Percentiles rank a stretch among this genome's conserved stretches.
These are phyloP conservation scores for Lactarius quietus DNA, from an alignment of 768 basidiomycete species.

Conservation along the genomic window DNA sequence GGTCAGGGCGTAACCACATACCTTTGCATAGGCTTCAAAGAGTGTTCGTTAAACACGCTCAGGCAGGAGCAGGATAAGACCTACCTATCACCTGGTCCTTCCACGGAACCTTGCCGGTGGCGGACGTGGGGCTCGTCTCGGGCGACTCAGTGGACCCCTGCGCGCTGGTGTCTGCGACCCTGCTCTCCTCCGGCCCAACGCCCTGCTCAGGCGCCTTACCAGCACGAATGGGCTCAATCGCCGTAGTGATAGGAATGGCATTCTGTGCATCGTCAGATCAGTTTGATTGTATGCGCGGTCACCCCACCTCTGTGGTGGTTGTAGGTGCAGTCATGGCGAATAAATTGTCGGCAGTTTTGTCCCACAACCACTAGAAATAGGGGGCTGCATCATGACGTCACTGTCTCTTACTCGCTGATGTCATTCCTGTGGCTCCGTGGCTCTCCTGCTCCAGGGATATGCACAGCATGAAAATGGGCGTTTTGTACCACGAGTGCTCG, in stretches of 20 bases:
- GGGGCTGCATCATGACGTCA: too few relatives aligned
- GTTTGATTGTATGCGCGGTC: neutral
- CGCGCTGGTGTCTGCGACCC: constrained; percentile 32
- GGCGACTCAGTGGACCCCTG: constrained; percentile 20
- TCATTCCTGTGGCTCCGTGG: too few relatives aligned
- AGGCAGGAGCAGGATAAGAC: constrained; percentile 15
- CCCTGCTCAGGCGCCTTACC: neutral
- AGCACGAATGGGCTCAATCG: neutral
- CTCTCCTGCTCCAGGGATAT: too few relatives aligned
- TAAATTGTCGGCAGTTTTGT: too few relatives aligned
- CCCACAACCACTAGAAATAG: too few relatives aligned
- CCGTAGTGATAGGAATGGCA: neutral
- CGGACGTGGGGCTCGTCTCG: constrained; percentile 12
- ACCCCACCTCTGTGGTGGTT: too few relatives aligned
- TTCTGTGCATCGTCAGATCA: neutral
- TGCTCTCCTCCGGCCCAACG: constrained; percentile 33
- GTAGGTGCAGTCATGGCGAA: too few relatives aligned
- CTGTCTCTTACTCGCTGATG: too few relatives aligned
- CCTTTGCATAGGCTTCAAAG: constrained; percentile 19
- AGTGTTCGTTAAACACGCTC: neutral
- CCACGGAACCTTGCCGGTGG: constrained; percentile 43
- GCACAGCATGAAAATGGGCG: too few relatives aligned
- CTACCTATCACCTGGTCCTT: constrained; percentile 58
- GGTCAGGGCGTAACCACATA: neutral
- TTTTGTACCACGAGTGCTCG: too few relatives aligned